Base-by-base conservation (phyloP, 2,329 filamentous ascomycete species). In the Penicillium sp. region DNA sequence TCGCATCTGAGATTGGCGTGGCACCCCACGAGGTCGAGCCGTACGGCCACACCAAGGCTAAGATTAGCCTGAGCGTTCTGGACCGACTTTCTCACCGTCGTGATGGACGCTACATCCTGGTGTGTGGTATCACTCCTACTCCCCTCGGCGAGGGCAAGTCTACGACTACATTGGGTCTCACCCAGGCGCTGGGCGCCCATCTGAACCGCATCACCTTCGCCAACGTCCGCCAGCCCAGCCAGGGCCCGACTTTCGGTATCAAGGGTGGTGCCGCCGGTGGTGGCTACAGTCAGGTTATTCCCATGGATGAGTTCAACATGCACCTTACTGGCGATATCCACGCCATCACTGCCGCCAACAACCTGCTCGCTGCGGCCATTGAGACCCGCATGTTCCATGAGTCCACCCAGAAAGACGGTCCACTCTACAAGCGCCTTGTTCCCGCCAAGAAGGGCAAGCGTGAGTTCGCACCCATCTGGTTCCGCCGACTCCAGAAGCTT, bases 261-360 rank as follows among this genome's bases (percentile, higher is more conserved):
- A 99, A 99, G 81, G 94, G 94, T 57, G 94, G 94, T 66, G 94
- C 94, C 53, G 94, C 94, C 50, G 94, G 94, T 66, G 94, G 94
- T 72, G 94, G 94, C 32, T 99, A 97, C 84, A 96, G 91, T 73
- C 94, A 99, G 74, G 94, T 99, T 68, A 97, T 99, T 65, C 94
- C 94, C 52, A 99, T 99, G 94, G 94, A 99, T 66, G 94, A 99
- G 74, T 99, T 99, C 80, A 99, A 99, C 76, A 80, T 99, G 68
- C 94, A 99, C 73, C 78, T 99, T 66, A 99, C 94, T 49, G 94
- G 94, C 66, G 94, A 99, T 71, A 97, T 99, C 51, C 94, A 99
- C 72, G 94, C 94, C 60, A 94, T 99, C 67, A 91, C 91, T 46
- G 93, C 93, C 23, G 94, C 94, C 30, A 99, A 97, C 82, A 99